phyloP scores from a whole-genome alignment of 2,329 filamentous ascomycete species.

The Camillea tinctor region DNA sequence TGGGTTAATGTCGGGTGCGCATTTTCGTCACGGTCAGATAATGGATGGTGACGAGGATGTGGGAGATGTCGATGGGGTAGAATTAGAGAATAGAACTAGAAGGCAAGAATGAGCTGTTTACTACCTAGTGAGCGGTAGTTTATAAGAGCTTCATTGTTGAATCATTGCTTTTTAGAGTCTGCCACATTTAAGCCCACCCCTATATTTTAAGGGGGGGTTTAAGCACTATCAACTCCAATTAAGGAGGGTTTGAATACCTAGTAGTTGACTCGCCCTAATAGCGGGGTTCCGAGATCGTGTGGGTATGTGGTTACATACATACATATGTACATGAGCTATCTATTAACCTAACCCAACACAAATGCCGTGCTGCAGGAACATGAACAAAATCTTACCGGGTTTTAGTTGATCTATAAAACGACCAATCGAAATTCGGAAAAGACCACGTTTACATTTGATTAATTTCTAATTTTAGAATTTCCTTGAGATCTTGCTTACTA shows the following conservation, averaged over 20 bases:
- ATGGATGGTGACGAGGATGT: constrained; percentile 52
- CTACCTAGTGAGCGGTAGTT: background rate
- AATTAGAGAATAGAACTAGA: constrained; percentile 29
- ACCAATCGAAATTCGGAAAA: background rate
- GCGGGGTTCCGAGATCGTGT: no score
- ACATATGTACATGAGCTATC: background rate
- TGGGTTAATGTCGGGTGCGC: constrained; percentile 18
- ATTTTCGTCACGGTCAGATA: constrained; percentile 34
- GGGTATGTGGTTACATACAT: background rate
- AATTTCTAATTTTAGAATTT: background rate
- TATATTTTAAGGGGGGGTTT: no score
- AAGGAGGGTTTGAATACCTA: no score
- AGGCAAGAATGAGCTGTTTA: background rate
- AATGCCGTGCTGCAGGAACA: constrained; percentile 11
- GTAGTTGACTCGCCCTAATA: no score
- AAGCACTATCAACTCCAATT: no score
- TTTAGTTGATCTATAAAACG: background rate
- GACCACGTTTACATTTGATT: background rate
- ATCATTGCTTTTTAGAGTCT: background rate
- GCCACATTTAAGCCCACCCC: no score
- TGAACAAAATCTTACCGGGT: background rate
- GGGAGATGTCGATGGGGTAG: constrained; percentile 41
- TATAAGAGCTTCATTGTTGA: background rate
- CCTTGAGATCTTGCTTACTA: background rate
- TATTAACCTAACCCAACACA: no score